These are phyloP conservation scores for Juglanconis sp. DNA, from an alignment of 2,329 filamentous ascomycete species.

Conservation along the genomic window DNA sequence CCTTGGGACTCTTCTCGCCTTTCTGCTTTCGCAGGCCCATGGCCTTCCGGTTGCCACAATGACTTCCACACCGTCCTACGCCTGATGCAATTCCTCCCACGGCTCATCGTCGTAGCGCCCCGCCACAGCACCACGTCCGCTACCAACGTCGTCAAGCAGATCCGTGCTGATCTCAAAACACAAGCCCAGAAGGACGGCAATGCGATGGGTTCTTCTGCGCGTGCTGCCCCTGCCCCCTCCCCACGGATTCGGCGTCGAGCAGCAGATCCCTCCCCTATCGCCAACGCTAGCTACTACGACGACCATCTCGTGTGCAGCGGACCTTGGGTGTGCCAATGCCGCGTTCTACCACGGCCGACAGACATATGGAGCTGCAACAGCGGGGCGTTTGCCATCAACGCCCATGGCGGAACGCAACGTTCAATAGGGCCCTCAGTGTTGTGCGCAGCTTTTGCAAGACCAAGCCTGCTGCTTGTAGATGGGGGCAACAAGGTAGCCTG, in stretches of 20 bases:
- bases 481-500: neutral
- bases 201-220: constrained; percentile 43
- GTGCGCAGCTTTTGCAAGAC: constrained; percentile 33
- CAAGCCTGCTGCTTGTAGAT: constrained; percentile 38
- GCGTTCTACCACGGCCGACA: constrained; percentile 35
- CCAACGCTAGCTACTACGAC: constrained; percentile 39
- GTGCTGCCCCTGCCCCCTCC: constrained; percentile 27
- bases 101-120: too few species aligned
- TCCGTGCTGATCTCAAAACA: constrained; percentile 38
- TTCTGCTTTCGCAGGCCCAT: constrained; percentile 29
- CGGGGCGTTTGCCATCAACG: constrained; percentile 38
- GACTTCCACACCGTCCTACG: constrained; percentile 37
- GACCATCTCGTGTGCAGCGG: constrained; percentile 34
- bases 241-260: constrained; percentile 32
- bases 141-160: constrained; percentile 31
- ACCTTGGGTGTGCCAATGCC: constrained; percentile 39
- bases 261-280: constrained; percentile 30
- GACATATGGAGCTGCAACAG: constrained; percentile 52
- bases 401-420: constrained; percentile 29
- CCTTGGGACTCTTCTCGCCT: too few species aligned
- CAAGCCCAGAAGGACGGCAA: constrained; percentile 27
- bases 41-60: constrained; percentile 41
- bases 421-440: too few species aligned
- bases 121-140: neutral
- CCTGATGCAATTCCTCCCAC: constrained; percentile 23